Evolutionary conservation across 345 rosid genomes (phyloP), one percentile per base, ranked within the genome.

Genomic region (Pistacia integerrima): DNA sequence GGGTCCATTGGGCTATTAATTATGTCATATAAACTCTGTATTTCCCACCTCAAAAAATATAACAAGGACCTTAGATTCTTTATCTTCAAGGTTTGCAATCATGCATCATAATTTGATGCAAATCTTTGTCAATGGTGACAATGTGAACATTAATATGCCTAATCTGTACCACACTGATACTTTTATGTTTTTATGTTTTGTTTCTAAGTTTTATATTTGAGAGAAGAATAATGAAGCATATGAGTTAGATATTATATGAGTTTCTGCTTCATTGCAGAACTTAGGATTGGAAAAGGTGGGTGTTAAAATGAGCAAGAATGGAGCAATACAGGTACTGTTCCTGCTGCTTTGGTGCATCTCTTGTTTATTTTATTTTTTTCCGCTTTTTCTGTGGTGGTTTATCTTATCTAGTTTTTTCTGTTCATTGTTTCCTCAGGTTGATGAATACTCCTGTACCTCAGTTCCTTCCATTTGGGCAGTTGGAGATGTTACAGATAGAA

Each of bases 381-480:
- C 67, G 28, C 65, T 3, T 56, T 36, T 63, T 68, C 56, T 52
- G 57, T 30, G 38, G 36, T 72, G 73, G 38, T 38, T 52, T 75
- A 10, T 70, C 46, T 20, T 70, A 14, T 35, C 4, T 62, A 54
- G 60, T 72, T 62, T 79, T 79, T 56, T 66, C 60, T 83, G 46
- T 60, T 14, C 54, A 63, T 64, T 82, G 51, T 80, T 70, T 74
- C 72, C 66, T 70, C 77, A 95, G 99, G 99, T 95, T 83, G 96
- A 95, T 82, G 97, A 95, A 82, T 95, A 84, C 79, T 95, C 94
- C 11, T 80, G 71, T 69, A 91, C 98, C 57, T 87, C 97, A 8
- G 93, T 93, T 74, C 93, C 98, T 67, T 92, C 99, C 64, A 93
- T 95, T 65, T 95, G 94, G 97, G 99, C 99, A 51, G 96, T 95